Conservation (phyloP, 768 basidiomycete genomes). For the Trametes meyenii region DNA sequence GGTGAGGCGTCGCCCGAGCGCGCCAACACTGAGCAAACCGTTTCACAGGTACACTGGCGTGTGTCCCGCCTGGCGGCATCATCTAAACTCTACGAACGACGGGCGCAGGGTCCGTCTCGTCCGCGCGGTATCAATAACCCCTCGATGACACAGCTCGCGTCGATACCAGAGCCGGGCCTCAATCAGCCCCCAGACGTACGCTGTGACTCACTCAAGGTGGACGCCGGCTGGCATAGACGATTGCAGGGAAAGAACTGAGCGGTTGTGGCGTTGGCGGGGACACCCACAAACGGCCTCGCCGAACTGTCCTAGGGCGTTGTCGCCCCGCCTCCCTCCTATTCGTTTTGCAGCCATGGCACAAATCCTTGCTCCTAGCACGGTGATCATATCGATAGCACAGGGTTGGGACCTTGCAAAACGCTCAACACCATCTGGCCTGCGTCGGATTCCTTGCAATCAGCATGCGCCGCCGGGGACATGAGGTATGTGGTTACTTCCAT, state of each 20-base stretch:
- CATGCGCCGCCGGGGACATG: slow-evolving; percentile 13
- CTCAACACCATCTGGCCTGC: neutral
- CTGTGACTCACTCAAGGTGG: slow-evolving; percentile 3
- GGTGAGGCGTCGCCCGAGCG: too few relatives aligned
- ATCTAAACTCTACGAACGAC: neutral
- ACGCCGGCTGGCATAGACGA: too few relatives aligned
- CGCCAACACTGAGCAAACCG: neutral
- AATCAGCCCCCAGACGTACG: neutral
- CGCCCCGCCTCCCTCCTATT: slow-evolving; percentile 10
- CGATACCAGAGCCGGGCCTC: neutral
- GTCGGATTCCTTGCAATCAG: neutral
- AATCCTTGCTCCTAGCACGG: neutral
- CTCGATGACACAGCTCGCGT: neutral
- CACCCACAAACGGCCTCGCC: slow-evolving; percentile 7
- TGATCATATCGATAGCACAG: slow-evolving; percentile 15
- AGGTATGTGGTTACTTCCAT: slow-evolving; percentile 8
- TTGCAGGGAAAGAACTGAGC: neutral
- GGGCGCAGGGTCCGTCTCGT: neutral
- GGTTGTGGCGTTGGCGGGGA: neutral
- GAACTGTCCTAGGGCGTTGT: slow-evolving; percentile 9
- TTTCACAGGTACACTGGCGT: slow-evolving; percentile 1
- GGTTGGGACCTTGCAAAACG: neutral
- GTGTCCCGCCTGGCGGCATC: too few relatives aligned
- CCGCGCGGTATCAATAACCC: neutral
- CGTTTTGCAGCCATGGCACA: neutral